Evolutionary conservation across 441 rosid genomes (phyloP).

Genomic region (Croton setiger): DNA sequence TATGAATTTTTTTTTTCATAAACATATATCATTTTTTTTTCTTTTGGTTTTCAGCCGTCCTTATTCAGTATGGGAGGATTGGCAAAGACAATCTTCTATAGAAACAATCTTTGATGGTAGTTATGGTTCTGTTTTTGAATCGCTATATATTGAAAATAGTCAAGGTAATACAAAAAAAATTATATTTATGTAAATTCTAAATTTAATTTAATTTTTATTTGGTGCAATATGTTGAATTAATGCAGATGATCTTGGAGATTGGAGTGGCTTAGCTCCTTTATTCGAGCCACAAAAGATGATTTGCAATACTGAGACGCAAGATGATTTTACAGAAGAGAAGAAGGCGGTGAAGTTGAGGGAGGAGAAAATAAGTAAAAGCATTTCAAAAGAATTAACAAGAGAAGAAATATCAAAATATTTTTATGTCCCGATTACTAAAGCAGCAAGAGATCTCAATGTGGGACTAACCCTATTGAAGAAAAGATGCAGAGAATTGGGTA

Average conservation of each 20-base stretch:
- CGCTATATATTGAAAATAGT: conserved; percentile 1
- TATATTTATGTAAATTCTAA: background rate
- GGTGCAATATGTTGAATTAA: background rate
- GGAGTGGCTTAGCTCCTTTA: conserved; percentile 12
- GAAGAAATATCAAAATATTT: conserved; percentile 33
- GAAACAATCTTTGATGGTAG: conserved; percentile 17
- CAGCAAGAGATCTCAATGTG: conserved; percentile 67
- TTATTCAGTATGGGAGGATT: background rate
- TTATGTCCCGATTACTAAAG: conserved; percentile 71
- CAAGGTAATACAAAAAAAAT: background rate
- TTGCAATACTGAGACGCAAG: background rate
- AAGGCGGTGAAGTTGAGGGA: background rate
- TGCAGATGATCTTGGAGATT: conserved; percentile 1
- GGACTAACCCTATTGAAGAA: conserved; percentile 78
- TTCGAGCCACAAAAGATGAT: conserved; percentile 3
- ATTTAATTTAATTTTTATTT: too few species aligned
- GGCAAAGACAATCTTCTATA: conserved; percentile 20
- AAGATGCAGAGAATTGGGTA: conserved; percentile 73
- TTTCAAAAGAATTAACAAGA: conserved; percentile 2
- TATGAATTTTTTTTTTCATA: too few species aligned
- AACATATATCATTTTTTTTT: too few species aligned
- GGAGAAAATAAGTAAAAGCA: background rate
- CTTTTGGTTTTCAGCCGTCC: conserved; percentile 3
- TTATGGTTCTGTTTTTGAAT: conserved; percentile 16
- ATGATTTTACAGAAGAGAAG: background rate